Evolutionary conservation across 441 rosid species (phyloP), one percentile per base, ranked within the genome.

Genomic region (Pelargonium cotyledonis): DNA sequence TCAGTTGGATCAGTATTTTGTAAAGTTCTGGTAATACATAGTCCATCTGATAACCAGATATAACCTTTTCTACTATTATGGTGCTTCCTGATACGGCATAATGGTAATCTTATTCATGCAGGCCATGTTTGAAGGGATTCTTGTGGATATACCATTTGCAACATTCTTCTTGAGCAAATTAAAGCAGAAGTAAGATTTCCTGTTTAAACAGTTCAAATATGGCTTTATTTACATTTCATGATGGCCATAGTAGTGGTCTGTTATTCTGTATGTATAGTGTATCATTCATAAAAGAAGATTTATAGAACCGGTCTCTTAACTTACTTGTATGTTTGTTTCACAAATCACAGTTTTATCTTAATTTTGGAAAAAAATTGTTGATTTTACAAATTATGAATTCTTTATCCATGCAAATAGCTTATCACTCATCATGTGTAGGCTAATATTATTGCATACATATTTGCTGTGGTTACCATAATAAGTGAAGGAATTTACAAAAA

Each of bases 101-200:
- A 35, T 35, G 40, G 40, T 69, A 12, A 53, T 71, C 73, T 80
- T 73, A 40, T 68, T 29, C 76, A 47, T 85, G 84, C 82, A 95
- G 99, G 98, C 98, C 63, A 90, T 95, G 97, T 95, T 89, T 84
- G 99, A 95, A 87, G 97, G 99, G 70, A 92, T 95, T 83, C 92
- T 95, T 49, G 98, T 95, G 79, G 99, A 95, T 77, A 89, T 95
- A 75, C 99, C 99, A 73, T 95, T 95, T 73, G 96, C 99, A 67
- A 90, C 98, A 67, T 95, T 95, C 88, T 95, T 95, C 86, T 85
- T 95, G 88, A 95, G 98, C 93, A 95, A 95, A 84, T 79, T 95
- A 76, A 95, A 92, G 72, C 97, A 81, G 60, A 95, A 92, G 99
- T 95, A 87, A 69, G 82, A 71, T 78, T 57, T 70, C 65, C 21